Evolutionary conservation across 768 basidiomycete genomes (phyloP).

Genomic region (Inosperma sp.): DNA sequence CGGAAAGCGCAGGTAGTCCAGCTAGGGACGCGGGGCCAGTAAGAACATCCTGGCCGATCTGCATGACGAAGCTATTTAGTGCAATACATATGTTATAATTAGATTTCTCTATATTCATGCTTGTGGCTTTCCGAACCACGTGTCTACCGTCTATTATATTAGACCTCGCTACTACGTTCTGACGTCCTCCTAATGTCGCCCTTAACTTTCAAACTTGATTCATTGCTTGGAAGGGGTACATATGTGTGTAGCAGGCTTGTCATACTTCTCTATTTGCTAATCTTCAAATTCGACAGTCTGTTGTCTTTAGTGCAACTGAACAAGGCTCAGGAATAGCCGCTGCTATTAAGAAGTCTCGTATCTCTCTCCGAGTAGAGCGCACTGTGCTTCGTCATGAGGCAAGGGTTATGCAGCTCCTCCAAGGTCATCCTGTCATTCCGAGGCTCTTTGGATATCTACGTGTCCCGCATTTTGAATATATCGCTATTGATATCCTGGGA

Average conservation of each 20-base stretch:
- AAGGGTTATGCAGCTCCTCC: constrained; percentile 24
- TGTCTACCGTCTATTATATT: no score
- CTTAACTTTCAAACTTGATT: background rate
- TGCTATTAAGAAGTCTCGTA: constrained; percentile 32
- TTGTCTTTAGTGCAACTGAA: background rate
- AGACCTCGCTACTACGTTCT: no score
- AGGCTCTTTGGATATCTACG: constrained; percentile 27
- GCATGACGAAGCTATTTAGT: no score
- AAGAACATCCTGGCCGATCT: no score
- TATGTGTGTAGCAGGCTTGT: background rate
- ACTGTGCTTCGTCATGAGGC: constrained; percentile 27
- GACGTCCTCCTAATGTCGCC: no score
- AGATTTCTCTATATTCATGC: no score
- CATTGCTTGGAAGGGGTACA: background rate
- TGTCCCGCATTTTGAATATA: constrained; percentile 31
- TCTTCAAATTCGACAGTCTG: background rate
- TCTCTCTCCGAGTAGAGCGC: constrained; percentile 24
- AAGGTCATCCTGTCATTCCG: constrained; percentile 30
- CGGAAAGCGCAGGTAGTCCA: no score
- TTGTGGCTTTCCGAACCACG: no score
- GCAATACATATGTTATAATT: no score
- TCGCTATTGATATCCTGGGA: constrained; percentile 30
- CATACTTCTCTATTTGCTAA: background rate
- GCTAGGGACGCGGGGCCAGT: no score
- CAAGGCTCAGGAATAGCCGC: background rate